Evolutionary conservation across 2,329 filamentous ascomycete genomes (phyloP).

Genomic region (Monosporascus sp.): DNA sequence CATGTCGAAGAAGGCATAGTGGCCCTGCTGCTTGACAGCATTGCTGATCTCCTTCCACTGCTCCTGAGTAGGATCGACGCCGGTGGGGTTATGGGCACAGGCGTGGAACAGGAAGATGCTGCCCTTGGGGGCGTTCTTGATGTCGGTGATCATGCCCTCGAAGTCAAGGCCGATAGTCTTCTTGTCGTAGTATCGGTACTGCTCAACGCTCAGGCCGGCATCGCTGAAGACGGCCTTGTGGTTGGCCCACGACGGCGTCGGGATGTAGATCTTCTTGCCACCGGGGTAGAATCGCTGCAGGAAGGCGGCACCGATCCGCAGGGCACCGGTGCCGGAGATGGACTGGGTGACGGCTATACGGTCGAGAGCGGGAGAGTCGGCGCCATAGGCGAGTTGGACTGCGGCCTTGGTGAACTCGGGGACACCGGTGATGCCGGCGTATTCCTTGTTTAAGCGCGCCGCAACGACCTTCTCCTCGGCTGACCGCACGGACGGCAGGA

Average conservation of each 20-base stretch:
- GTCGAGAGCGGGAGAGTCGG: slow-evolving; percentile 68
- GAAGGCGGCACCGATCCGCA: slow-evolving; percentile 93
- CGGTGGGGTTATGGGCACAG: slow-evolving; percentile 96
- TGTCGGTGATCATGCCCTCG: slow-evolving; percentile 83
- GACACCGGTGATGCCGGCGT: slow-evolving; percentile 94
- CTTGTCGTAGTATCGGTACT: slow-evolving; percentile 99
- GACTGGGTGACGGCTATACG: slow-evolving; percentile 92
- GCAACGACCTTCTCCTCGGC: slow-evolving; percentile 84
- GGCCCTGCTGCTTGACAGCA: slow-evolving; percentile 76
- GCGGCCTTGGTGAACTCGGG: slow-evolving; percentile 91
- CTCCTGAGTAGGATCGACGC: slow-evolving; percentile 84
- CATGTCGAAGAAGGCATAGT: slow-evolving; percentile 99
- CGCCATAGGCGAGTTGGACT: slow-evolving; percentile 83
- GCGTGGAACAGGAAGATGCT: slow-evolving; percentile 93
- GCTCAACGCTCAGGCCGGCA: slow-evolving; percentile 82
- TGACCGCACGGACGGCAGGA: slow-evolving; percentile 84
- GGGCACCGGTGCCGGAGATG: slow-evolving; percentile 94
- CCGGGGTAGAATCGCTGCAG: slow-evolving; percentile 85
- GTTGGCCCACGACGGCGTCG: slow-evolving; percentile 95
- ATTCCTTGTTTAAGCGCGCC: slow-evolving; percentile 86
- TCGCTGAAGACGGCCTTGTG: slow-evolving; percentile 96
- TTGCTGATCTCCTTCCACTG: slow-evolving; percentile 91
- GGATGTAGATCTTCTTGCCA: slow-evolving; percentile 94
- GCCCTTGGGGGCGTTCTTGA: slow-evolving; percentile 80
- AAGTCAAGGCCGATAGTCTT: slow-evolving; percentile 98